Evolutionary conservation across 2,329 filamentous ascomycete genomes (phyloP), one percentile per base, ranked within the genome.

Genomic region (Metarhizium guizhouense): DNA sequence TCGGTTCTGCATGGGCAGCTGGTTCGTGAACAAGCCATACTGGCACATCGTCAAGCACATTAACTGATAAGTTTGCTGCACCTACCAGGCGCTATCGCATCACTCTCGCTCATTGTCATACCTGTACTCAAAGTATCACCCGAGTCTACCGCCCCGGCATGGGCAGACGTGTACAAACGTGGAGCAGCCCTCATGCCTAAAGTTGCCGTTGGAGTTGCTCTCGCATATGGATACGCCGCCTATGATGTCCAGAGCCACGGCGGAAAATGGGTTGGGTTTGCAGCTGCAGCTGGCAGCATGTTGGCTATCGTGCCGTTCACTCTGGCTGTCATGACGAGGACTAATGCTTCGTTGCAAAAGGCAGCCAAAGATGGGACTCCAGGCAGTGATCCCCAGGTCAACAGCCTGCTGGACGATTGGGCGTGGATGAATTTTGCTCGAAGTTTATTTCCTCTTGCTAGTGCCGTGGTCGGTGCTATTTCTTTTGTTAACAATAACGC

Each of bases 261-360:
- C 1, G 60, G 60, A 2, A 57, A 56, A 30, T 75, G 73, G 74
- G 63, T 61, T 52, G 66, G 68, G 1, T 69, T 69, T 52, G 63
- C 61, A 8, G 64, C 61, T 1, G 72, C 68, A 0, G 72, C 62
- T 11, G 62, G 54, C 10, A 62, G 72, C 45, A 65, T 69, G n/a
- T 32, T 73, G 6, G 61, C 58, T 38, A 74, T 75, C 40, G 65
- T 75, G 34, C 73, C 73, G 1, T 76, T 68, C 49, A 76, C 74
- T 1, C 2, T 69, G 11, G n/a, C 63, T 25, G 58, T 68, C 48
- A 75, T 76, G 70, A 61, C 54, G 13, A 54, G 61, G 6, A 75
- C 72, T 4, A 76, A 75, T 53, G 57, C 62, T 14, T 55, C 62
- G 4, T 63, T 76, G 42, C 63, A 64, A 13, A 60, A 60, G 25